Evolutionary conservation across 768 basidiomycete genomes (phyloP).

Genomic region (Roridomyces roridus): DNA sequence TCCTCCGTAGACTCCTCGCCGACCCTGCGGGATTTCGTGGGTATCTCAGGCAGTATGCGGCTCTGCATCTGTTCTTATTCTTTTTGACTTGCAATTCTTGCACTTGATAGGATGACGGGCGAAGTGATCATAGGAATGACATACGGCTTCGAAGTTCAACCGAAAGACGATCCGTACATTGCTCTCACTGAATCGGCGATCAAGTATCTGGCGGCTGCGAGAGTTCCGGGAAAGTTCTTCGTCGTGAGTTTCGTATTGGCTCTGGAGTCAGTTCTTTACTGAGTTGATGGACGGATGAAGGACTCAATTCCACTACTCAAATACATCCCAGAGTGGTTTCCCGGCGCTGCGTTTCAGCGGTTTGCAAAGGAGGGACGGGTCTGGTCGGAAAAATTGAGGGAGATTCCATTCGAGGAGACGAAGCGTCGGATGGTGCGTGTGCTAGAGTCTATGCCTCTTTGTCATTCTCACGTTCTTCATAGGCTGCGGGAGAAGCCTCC

Average conservation of each 20-base stretch:
- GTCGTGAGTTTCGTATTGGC: constrained; percentile 10
- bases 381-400: not conserved
- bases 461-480: not conserved
- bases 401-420: constrained; percentile 5
- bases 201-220: constrained; percentile 35
- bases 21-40: constrained; percentile 37
- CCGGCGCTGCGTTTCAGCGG: constrained; percentile 1
- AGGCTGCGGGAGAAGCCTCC: not conserved
- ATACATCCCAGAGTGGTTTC: constrained; percentile 6
- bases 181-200: constrained; percentile 38
- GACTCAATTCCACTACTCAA: constrained; percentile 3
- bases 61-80: too few species aligned
- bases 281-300: not conserved
- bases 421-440: constrained; percentile 3
- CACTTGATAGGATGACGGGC: constrained; percentile 30
- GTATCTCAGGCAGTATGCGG: constrained; percentile 34
- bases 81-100: not conserved
- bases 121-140: constrained; percentile 41
- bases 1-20: constrained; percentile 36
- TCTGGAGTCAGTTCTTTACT: not conserved
- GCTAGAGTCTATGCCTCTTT: not conserved
- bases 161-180: constrained; percentile 41
- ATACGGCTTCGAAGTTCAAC: constrained; percentile 43
- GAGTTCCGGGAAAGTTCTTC: constrained; percentile 40
- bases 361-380: not conserved